Evolutionary conservation across 441 rosid genomes (phyloP).

Genomic region (Theobroma grandiflorum): DNA sequence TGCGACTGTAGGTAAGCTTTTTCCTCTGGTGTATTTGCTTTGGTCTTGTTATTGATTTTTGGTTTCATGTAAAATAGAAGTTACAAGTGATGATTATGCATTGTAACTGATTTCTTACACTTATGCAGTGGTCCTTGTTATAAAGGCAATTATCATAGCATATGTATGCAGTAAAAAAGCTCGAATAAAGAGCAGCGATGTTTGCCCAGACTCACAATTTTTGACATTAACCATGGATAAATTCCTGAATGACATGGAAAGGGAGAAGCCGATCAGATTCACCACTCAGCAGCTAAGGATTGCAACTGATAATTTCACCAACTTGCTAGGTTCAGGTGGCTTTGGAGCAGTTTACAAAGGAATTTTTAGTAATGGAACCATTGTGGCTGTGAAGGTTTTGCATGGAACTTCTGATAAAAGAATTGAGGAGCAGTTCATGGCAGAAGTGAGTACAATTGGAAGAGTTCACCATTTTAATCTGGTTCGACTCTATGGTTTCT

Average conservation of each 20-base stretch:
- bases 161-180: not conserved
- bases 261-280: constrained; percentile 30
- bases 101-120: not conserved
- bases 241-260: constrained; percentile 31
- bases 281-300: constrained; percentile 26
- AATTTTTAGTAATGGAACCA: constrained; percentile 7
- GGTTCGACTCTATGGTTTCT: constrained; percentile 20
- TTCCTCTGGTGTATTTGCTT: not conserved
- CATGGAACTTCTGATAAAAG: constrained; percentile 15
- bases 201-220: not conserved
- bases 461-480: constrained; percentile 22
- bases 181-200: not conserved
- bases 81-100: not conserved
- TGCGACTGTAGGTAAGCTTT: not conserved
- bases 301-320: constrained; percentile 28
- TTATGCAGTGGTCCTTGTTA: not conserved
- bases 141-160: not conserved
- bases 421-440: constrained; percentile 25
- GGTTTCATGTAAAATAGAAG: not conserved
- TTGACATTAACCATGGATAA: constrained; percentile 21
- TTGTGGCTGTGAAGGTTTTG: constrained; percentile 24
- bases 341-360: constrained; percentile 25
- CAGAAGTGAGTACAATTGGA: constrained; percentile 34
- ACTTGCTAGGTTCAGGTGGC: constrained; percentile 25
- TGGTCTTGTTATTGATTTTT: not conserved